These are phyloP conservation scores for Trametes sp. DNA, from an alignment of 1,284 basidiomycete genomes.

Conservation along the genomic window DNA sequence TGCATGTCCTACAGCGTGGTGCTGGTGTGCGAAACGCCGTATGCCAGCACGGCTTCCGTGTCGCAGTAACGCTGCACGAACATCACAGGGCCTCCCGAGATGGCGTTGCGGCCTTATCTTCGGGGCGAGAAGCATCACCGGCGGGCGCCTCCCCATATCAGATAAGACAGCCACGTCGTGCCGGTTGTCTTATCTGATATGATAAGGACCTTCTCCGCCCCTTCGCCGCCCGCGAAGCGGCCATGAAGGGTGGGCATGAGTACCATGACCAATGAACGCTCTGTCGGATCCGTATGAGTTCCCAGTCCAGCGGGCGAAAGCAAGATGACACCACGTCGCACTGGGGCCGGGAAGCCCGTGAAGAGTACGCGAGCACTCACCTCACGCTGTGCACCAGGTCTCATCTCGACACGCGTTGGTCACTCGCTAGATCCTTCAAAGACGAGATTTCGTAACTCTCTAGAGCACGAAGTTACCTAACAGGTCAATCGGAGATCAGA, in stretches of 20 bases:
- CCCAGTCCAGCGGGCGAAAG: slow-evolving; percentile 1
- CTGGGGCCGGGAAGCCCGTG: neutral
- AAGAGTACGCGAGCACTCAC: neutral
- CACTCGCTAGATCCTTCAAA: too few species aligned
- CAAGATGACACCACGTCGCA: neutral
- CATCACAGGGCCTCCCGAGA: slow-evolving; percentile 8
- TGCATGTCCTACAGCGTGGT: neutral
- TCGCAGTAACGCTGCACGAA: neutral
- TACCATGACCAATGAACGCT: slow-evolving; percentile 7
- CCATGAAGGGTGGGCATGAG: slow-evolving; percentile 2
- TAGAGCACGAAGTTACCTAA: neutral
- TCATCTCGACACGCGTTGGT: neutral
- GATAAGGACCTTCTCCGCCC: slow-evolving; percentile 15
- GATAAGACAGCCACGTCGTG: slow-evolving; percentile 3
- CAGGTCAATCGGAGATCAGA: neutral
- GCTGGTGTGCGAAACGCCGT: neutral
- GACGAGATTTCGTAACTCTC: too few species aligned
- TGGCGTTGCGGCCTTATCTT: neutral
- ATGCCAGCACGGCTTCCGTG: slow-evolving; percentile 1
- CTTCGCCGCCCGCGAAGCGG: slow-evolving; percentile 10
- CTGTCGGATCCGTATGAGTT: slow-evolving; percentile 1
- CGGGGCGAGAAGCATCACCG: neutral
- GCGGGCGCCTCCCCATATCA: slow-evolving; percentile 9
- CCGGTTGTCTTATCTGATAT: slow-evolving; percentile 21
- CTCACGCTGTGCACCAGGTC: neutral